A percentile compares a stretch with the other conserved stretches of the same genome.
Conservation (phyloP, 148 eudicot genomes). For the Rhododendron henanense region DNA sequence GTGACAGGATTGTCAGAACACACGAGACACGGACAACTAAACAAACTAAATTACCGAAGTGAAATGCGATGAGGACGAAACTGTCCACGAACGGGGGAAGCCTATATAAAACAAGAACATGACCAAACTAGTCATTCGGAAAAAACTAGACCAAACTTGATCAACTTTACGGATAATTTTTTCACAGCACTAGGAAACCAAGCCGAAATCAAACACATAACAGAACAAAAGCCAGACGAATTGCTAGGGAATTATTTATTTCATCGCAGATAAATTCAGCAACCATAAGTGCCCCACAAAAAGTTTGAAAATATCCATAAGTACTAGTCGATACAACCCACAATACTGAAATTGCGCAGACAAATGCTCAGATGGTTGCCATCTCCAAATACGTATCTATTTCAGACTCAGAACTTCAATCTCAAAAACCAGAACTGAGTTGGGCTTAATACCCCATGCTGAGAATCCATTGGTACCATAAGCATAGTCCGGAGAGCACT, state of each 20-base stretch:
- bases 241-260: background rate
- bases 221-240: background rate
- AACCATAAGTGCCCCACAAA: background rate
- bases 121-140: background rate
- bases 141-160: background rate
- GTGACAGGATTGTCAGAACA: background rate
- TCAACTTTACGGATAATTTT: background rate
- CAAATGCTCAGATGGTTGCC: background rate
- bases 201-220: background rate
- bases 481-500: conserved; percentile 49
- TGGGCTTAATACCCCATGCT: conserved; percentile 90
- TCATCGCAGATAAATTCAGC: background rate
- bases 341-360: background rate
- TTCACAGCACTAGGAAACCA: background rate
- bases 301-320: background rate
- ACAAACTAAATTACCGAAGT: background rate
- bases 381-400: conserved; percentile 16
- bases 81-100: background rate
- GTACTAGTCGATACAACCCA: background rate
- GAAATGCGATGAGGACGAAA: background rate
- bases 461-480: conserved; percentile 68
- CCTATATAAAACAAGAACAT: background rate
- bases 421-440: conserved; percentile 82
- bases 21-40: background rate
- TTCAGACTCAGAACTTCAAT: conserved; percentile 71